phyloP scores from a whole-genome alignment of 257 asterid genomes.

The Fraxinus anomala region DNA sequence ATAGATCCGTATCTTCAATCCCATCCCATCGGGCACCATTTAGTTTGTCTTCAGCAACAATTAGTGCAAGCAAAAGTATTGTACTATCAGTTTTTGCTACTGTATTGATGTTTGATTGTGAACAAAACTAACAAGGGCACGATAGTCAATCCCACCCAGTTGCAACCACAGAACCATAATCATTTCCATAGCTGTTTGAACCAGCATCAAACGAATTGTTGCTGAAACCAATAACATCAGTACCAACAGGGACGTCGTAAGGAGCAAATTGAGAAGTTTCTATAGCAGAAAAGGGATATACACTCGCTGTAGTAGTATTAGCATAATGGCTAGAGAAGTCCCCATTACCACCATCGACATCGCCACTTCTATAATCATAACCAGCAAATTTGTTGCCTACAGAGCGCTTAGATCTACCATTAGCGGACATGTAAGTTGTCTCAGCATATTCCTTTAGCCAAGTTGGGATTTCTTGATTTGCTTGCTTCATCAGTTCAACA shows the following conservation, averaged over 20 bases:
- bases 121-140: not conserved
- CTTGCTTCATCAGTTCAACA: conserved; percentile 58
- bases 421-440: conserved; percentile 25
- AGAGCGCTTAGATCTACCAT: conserved; percentile 28
- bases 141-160: conserved; percentile 45
- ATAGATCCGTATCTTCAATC: not conserved
- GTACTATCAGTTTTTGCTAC: not conserved
- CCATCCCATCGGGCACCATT: not conserved
- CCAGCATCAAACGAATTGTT: conserved; percentile 17
- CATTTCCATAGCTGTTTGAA: conserved; percentile 16
- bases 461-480: conserved; percentile 59
- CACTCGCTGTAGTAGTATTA: conserved; percentile 18
- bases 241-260: conserved; percentile 7
- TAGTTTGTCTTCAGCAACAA: not conserved
- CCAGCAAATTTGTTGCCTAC: conserved; percentile 36
- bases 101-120: not conserved
- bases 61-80: not conserved
- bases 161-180: conserved; percentile 34
- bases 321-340: conserved; percentile 31
- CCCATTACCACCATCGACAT: conserved; percentile 7
- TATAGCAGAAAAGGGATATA: conserved; percentile 18
- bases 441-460: conserved; percentile 56
- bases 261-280: conserved; percentile 18
- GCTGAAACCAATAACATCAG: conserved; percentile 1
- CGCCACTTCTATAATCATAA: conserved; percentile 29